Base-by-base conservation (phyloP, 169 alveolate genomes). In the Eimeria acervulina region DNA sequence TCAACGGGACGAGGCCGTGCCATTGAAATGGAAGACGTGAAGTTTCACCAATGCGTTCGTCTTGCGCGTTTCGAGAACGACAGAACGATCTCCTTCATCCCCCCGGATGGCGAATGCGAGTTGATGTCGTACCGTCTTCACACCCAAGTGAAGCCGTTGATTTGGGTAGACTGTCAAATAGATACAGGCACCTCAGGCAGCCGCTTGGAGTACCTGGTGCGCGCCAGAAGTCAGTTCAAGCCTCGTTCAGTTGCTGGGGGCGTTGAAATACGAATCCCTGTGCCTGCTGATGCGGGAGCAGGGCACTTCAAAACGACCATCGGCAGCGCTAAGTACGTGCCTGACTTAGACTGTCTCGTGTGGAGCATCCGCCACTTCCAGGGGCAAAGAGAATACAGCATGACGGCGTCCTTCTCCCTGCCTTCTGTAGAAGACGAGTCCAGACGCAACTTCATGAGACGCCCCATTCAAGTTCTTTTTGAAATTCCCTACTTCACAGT, bases 401-500 rank as follows among this genome's bases (percentile, higher is more conserved):
- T 99, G 99, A 98, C 98, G 76, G 99, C 99, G 12, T 97, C 98
- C 26, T 99, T 99, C 96, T 99, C 99, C 0, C 98, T 99, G 81
- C 99, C 99, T 7, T 98, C 99, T 21, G 98, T 99, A 15, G 96
- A 96, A 23, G 96, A 51, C 61, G 99, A 98, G 51, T 98, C 98
- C 93, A 21, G 85, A 13, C 97, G 99, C 83, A 99, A 99, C 80
- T 99, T 98, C 98, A 94, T 97, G 81, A 99, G 98, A 97, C 97
- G 98, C 81, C 99, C 99, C 12, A 99, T 99, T 76, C 98, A 98
- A 78, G 99, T 99, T n/a, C 98, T 98, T 93, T 99, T 99, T 97
- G 99, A 99, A 97, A 99, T 99, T 72, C 99, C 99, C n/a, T 99
- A 99, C 96, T 99, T 99, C 98, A 99, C 99, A 36, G 99, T 99